phyloP scores from a whole-genome alignment of 2,329 filamentous ascomycete species.

The Colletotrichum sansevieriae region DNA sequence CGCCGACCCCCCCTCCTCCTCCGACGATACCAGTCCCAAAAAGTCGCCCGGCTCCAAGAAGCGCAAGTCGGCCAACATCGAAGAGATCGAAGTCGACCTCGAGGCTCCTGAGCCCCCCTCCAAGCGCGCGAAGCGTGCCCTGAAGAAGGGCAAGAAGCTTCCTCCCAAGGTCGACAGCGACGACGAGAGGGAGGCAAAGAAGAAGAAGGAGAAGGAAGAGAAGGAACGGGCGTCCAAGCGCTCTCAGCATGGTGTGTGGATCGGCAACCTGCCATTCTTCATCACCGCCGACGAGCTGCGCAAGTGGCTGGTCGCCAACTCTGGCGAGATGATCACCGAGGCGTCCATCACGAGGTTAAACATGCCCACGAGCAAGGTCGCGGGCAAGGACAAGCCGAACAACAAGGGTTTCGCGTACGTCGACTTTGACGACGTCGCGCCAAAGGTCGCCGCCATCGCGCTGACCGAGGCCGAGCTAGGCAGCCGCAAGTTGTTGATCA shows the following conservation, averaged over 20 bases:
- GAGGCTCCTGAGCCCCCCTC: conserved; percentile 92
- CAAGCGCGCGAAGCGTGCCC: conserved; percentile 89
- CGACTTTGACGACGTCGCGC: conserved; percentile 81
- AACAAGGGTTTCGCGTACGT: conserved; percentile 98
- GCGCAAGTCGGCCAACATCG: conserved; percentile 74
- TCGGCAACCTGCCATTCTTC: conserved; percentile 93
- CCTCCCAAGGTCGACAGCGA: conserved; percentile 59
- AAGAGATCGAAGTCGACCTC: conserved; percentile 91
- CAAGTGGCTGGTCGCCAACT: conserved; percentile 82
- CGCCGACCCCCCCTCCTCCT: conserved; percentile 22
- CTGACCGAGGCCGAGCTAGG: conserved; percentile 86
- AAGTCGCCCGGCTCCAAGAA: conserved; percentile 65
- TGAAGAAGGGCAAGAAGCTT: conserved; percentile 83
- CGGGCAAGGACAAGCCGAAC: conserved; percentile 57
- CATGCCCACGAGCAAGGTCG: conserved; percentile 75
- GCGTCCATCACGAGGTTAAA: conserved; percentile 87
- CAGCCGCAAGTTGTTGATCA: conserved; percentile 89
- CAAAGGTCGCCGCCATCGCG: conserved; percentile 82
- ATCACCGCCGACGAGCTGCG: conserved; percentile 80
- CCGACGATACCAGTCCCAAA: conserved; percentile 20
- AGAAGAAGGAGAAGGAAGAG: conserved; percentile 55
- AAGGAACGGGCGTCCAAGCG: conserved; percentile 63
- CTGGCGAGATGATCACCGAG: conserved; percentile 73
- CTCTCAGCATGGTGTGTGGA: conserved; percentile 91
- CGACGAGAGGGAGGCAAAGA: conserved; percentile 55